Percentiles rank a stretch among this genome's conserved stretches.
Conservation (phyloP, 768 basidiomycete genomes). For the Mrakia blollopis region DNA sequence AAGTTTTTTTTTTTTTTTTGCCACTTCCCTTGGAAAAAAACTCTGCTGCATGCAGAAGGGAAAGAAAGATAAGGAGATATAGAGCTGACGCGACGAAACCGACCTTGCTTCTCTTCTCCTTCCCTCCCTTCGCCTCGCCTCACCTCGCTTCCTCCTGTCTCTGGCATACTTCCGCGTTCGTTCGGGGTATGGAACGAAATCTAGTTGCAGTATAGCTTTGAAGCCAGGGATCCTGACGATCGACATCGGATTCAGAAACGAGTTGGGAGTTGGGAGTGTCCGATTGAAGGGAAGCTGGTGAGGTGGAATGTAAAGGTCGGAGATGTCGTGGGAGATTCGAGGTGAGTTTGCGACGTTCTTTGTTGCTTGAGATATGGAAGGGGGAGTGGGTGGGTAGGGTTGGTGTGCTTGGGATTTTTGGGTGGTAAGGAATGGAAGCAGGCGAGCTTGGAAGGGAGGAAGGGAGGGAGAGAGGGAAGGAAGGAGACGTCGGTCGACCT, state of each 20-base stretch:
- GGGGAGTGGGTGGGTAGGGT: not conserved
- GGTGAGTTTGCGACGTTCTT: slow-evolving; percentile 30
- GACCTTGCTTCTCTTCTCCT: not conserved
- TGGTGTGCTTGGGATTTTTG: too few species aligned
- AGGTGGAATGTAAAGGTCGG: slow-evolving; percentile 52
- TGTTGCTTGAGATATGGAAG: not conserved
- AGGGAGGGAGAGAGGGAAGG: not conserved
- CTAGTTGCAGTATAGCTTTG: slow-evolving; percentile 13
- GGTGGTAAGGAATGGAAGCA: not conserved
- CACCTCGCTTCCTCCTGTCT: not conserved
- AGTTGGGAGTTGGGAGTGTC: slow-evolving; percentile 85
- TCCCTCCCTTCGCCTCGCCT: not conserved
- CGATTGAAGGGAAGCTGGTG: slow-evolving; percentile 71
- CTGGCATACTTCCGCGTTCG: not conserved
- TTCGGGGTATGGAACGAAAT: too few species aligned
- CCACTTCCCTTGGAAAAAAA: slow-evolving; percentile 46
- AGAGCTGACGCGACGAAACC: slow-evolving; percentile 8
- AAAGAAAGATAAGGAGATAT: not conserved
- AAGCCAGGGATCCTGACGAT: slow-evolving; percentile 41
- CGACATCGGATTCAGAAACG: slow-evolving; percentile 53
- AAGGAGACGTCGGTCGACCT: too few species aligned
- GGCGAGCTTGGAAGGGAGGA: too few species aligned
- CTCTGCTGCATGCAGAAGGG: slow-evolving; percentile 40
- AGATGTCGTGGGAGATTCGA: slow-evolving; percentile 33
- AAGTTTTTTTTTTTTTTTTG: slow-evolving; percentile 64